Conservation (phyloP, 768 basidiomycete genomes). For the Hydnomerulius pinastri region DNA sequence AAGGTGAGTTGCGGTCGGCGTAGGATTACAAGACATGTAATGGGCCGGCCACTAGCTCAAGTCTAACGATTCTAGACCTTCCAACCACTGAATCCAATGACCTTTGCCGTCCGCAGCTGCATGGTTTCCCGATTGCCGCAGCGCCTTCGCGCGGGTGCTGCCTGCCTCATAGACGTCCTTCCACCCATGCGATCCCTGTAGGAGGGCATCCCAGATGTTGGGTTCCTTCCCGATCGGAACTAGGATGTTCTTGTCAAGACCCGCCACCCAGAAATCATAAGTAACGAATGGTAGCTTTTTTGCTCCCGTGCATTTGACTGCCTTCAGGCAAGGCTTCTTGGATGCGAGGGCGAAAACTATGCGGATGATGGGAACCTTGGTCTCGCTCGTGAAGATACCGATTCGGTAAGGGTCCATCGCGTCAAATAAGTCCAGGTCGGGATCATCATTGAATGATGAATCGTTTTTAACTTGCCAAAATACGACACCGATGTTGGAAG, state of each 20-base stretch:
- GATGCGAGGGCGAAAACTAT: constrained; percentile 28
- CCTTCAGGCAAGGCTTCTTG: neutral
- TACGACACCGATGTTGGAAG: constrained; percentile 24
- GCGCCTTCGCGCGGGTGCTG: neutral
- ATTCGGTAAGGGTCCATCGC: constrained; percentile 26
- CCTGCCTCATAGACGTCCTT: constrained; percentile 6
- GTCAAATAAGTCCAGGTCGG: constrained; percentile 17
- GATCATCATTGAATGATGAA: constrained; percentile 6
- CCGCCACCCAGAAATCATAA: constrained; percentile 22
- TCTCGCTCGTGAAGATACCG: constrained; percentile 8
- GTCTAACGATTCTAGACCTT: too few species aligned
- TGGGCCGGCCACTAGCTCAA: too few species aligned
- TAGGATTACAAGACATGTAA: too few species aligned
- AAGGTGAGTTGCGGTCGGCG: constrained; percentile 53
- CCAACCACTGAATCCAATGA: neutral
- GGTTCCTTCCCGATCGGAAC: constrained; percentile 2
- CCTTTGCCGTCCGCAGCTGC: neutral
- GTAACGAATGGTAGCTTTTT: neutral
- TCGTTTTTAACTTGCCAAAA: constrained; percentile 29
- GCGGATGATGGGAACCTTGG: constrained; percentile 15
- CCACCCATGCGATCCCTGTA: constrained; percentile 14
- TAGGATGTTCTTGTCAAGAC: constrained; percentile 13
- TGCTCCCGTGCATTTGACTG: neutral
- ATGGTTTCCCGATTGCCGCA: neutral
- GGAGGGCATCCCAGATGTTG: neutral